Evolutionary conservation across 768 basidiomycete genomes (phyloP).

Genomic region (Fibroporia radiculosa): DNA sequence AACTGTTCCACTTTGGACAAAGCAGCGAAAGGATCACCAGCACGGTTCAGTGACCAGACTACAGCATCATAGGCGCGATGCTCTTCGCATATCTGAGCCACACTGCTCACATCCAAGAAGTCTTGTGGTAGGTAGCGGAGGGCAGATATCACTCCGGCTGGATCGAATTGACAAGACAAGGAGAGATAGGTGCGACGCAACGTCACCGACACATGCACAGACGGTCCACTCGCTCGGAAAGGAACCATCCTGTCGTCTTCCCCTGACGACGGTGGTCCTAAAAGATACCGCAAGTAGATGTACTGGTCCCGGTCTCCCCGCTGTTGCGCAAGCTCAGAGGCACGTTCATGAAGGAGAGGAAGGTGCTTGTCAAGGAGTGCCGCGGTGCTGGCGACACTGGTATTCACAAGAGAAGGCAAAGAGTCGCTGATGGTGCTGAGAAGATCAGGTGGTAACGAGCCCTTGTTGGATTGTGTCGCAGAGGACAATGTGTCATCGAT

Average conservation of each 20-base stretch:
- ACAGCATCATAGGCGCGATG: slow-evolving; percentile 65
- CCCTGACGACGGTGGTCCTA: slow-evolving; percentile 40
- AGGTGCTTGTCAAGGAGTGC: slow-evolving; percentile 60
- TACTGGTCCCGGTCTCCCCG: slow-evolving; percentile 49
- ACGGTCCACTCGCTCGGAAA: slow-evolving; percentile 24
- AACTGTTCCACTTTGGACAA: slow-evolving; percentile 58
- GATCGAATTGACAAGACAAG: slow-evolving; percentile 67
- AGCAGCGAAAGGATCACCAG: slow-evolving; percentile 55
- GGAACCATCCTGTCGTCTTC: slow-evolving; percentile 32
- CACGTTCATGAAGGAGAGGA: slow-evolving; percentile 59
- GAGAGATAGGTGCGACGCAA: slow-evolving; percentile 59
- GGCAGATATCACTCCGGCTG: slow-evolving; percentile 51
- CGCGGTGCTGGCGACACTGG: slow-evolving; percentile 62
- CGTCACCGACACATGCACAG: slow-evolving; percentile 36
- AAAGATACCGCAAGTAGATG: slow-evolving; percentile 68
- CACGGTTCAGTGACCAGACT: slow-evolving; percentile 70
- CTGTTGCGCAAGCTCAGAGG: slow-evolving; percentile 42
- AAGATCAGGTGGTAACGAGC: slow-evolving; percentile 49
- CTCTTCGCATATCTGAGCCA: slow-evolving; percentile 59
- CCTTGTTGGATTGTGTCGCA: slow-evolving; percentile 40
- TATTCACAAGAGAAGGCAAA: slow-evolving; percentile 56
- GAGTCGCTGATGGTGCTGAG: slow-evolving; percentile 44
- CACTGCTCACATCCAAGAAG: slow-evolving; percentile 46
- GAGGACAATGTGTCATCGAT: slow-evolving; percentile 53
- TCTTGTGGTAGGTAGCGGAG: slow-evolving; percentile 48